These are phyloP conservation scores for Marchantia paleacea DNA, from an alignment of 225 moss, liverwort and hornwort species.

Conservation along the genomic window DNA sequence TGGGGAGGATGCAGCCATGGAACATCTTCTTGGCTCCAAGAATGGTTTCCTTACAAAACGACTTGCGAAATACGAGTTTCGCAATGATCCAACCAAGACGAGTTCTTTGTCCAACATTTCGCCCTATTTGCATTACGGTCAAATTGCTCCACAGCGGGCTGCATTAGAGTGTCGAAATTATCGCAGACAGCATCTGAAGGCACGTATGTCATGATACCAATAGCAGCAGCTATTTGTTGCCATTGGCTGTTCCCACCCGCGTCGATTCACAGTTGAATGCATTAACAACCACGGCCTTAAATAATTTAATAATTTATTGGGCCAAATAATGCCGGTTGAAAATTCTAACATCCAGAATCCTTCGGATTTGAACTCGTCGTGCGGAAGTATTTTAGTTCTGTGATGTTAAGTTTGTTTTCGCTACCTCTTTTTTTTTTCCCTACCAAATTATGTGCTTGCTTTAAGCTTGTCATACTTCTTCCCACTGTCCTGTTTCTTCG, in stretches of 20 bases:
- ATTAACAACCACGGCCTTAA: too few species aligned
- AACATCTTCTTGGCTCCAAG: slow-evolving; percentile 59
- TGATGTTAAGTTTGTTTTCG: too few species aligned
- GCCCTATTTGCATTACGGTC: slow-evolving; percentile 91
- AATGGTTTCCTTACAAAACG: slow-evolving; percentile 84
- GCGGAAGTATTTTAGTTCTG: too few species aligned
- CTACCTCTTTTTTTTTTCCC: too few species aligned
- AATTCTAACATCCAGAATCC: too few species aligned
- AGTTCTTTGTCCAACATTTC: slow-evolving; percentile 80
- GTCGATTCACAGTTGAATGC: too few species aligned
- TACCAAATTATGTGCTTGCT: too few species aligned
- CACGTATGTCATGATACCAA: slow-evolving; percentile 14
- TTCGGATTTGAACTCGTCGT: too few species aligned
- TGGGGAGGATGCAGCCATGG: slow-evolving; percentile 90
- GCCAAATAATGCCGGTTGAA: too few species aligned
- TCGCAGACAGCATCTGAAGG: slow-evolving; percentile 60
- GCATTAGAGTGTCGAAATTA: slow-evolving; percentile 75
- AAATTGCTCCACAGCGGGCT: slow-evolving; percentile 83
- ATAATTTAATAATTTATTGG: too few species aligned
- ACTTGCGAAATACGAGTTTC: slow-evolving; percentile 68
- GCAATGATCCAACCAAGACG: slow-evolving; percentile 88
- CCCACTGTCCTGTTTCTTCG: too few species aligned
- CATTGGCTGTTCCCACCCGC: background rate
- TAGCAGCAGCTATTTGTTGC: background rate
- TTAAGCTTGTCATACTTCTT: too few species aligned